phyloP scores from a whole-genome alignment of 176 grass and related monocot species.

The Olyra latifolia region DNA sequence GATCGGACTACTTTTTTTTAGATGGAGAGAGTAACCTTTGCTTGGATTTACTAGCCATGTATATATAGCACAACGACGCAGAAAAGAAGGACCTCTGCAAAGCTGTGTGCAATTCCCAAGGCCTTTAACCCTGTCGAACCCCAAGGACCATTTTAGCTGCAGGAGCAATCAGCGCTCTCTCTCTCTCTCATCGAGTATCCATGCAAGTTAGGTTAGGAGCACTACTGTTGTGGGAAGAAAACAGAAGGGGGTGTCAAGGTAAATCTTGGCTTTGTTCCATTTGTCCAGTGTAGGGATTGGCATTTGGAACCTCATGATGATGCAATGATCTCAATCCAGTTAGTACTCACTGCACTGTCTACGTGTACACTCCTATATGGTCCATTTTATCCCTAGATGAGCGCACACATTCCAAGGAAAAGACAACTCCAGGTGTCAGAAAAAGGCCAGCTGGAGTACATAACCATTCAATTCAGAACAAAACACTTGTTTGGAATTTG shows the following conservation, averaged over 20 bases:
- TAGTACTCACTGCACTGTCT: neutral
- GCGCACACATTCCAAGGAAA: constrained; percentile 17
- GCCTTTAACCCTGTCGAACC: constrained; percentile 36
- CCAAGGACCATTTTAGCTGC: neutral
- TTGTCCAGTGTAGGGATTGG: neutral
- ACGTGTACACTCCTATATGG: neutral
- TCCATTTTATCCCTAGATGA: neutral
- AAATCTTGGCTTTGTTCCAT: neutral
- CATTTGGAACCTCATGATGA: constrained; percentile 39
- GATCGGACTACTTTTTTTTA: too few relatives aligned
- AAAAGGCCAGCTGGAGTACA: neutral
- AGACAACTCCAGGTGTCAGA: constrained; percentile 17
- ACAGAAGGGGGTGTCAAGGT: neutral
- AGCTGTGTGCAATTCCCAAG: constrained; percentile 43
- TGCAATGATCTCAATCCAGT: constrained; percentile 51
- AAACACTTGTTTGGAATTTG: constrained; percentile 26
- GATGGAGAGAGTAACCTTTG: too few relatives aligned
- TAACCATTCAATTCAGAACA: constrained; percentile 13
- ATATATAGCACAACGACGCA: too few relatives aligned
- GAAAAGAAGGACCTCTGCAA: constrained; percentile 9
- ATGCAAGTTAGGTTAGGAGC: neutral
- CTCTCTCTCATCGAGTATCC: neutral
- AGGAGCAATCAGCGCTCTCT: neutral
- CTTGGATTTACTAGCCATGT: too few relatives aligned
- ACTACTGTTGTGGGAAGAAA: neutral